These are phyloP conservation scores for Penicillium sp. DNA, from an alignment of 2,329 filamentous ascomycete genomes.

Conservation along the genomic window DNA sequence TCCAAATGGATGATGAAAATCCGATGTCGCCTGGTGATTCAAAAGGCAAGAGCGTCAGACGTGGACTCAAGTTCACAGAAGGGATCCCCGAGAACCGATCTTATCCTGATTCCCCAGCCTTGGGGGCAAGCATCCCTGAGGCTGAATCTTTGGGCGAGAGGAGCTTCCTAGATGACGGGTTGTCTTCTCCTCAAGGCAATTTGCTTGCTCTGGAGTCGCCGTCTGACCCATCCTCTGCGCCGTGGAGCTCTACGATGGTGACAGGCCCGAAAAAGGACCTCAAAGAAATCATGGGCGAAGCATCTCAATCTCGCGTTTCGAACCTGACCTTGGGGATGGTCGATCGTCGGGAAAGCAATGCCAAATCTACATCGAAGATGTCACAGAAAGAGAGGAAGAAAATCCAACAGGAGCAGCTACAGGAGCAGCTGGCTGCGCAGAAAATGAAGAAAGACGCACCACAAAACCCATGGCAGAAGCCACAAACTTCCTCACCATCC, in stretches of 20 bases:
- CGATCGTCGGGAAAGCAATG: constrained; percentile 43
- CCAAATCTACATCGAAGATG: constrained; percentile 59
- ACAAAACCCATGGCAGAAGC: constrained; percentile 66
- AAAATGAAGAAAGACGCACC: constrained; percentile 38
- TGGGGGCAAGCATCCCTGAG: constrained; percentile 29
- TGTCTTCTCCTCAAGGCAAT: constrained; percentile 26
- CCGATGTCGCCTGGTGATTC: constrained; percentile 26
- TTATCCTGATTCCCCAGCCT: constrained; percentile 26
- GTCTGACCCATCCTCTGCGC: constrained; percentile 37
- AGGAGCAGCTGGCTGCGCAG: constrained; percentile 41
- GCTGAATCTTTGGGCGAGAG: constrained; percentile 27
- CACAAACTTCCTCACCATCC: constrained; percentile 18
- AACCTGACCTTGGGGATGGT: constrained; percentile 56
- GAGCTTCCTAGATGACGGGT: constrained; percentile 31
- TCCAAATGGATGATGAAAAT: constrained; percentile 84
- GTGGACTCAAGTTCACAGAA: constrained; percentile 20
- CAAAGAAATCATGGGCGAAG: constrained; percentile 72
- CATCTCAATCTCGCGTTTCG: constrained; percentile 53
- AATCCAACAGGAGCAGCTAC: constrained; percentile 67
- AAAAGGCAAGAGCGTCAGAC: constrained; percentile 34
- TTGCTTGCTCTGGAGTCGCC: constrained; percentile 24
- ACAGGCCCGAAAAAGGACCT: constrained; percentile 68
- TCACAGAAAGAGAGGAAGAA: constrained; percentile 93
- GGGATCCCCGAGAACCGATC: constrained; percentile 17
- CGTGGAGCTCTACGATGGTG: constrained; percentile 58